These are phyloP conservation scores for Sclerotinia spermophila DNA, from an alignment of 2,329 filamentous ascomycete species.

Conservation along the genomic window DNA sequence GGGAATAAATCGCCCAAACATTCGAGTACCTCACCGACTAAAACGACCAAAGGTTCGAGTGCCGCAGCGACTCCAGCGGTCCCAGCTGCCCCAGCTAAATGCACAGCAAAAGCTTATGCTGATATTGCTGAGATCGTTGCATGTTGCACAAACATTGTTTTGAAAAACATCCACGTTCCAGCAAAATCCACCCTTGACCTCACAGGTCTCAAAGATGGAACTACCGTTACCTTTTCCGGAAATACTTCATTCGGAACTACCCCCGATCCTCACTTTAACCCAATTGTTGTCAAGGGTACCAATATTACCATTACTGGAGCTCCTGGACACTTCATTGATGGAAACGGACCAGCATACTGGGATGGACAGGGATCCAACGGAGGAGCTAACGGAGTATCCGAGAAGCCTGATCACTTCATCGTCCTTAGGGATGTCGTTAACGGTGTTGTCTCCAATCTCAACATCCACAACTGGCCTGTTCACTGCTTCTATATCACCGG, in stretches of 20 bases:
- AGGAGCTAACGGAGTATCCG: too few species aligned
- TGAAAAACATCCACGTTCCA: constrained; percentile 41
- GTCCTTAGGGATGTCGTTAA: constrained; percentile 48
- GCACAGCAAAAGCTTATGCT: constrained; percentile 51
- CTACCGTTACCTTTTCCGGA: constrained; percentile 57
- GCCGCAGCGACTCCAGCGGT: neutral
- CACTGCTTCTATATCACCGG: constrained; percentile 49
- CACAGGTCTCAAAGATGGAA: constrained; percentile 40
- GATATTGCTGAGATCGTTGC: constrained; percentile 39
- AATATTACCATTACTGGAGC: constrained; percentile 30
- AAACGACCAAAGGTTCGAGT: too few species aligned
- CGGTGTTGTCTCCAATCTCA: constrained; percentile 48
- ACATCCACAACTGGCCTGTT: constrained; percentile 53
- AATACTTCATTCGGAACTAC: constrained; percentile 63
- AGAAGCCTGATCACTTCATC: constrained; percentile 62
- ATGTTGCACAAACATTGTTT: constrained; percentile 42
- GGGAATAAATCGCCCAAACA: too few species aligned
- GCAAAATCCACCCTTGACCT: constrained; percentile 42
- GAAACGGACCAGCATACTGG: constrained; percentile 49
- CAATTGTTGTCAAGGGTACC: constrained; percentile 44
- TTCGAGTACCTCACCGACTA: too few species aligned
- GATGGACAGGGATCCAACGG: constrained; percentile 57
- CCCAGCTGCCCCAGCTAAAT: constrained; percentile 30
- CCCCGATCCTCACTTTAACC: constrained; percentile 57
- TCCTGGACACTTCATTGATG: constrained; percentile 46